Conservation (phyloP, 257 asterid genomes). For the Leptodermis oblonga region DNA sequence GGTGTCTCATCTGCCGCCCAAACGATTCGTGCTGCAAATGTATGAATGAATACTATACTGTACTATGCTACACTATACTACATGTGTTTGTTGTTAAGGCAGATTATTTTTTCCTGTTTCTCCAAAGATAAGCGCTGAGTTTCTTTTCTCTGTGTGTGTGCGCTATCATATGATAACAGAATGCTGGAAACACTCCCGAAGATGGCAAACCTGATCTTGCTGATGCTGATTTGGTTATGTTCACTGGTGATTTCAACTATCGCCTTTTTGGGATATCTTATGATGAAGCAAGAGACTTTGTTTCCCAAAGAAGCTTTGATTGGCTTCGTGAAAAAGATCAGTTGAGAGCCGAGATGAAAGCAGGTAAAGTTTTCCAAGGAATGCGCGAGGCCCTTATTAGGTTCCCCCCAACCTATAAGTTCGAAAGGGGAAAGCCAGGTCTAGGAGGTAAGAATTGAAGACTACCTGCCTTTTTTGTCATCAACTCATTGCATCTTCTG, state of each 20-base stretch:
- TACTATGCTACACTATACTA: too few species aligned
- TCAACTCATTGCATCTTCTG: neutral
- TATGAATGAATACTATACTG: constrained; percentile 28
- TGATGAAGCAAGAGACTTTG: constrained; percentile 95
- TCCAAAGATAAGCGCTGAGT: neutral
- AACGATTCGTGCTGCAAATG: constrained; percentile 66
- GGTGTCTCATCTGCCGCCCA: constrained; percentile 91
- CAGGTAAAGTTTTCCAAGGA: constrained; percentile 92
- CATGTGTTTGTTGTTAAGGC: neutral
- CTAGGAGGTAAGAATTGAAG: constrained; percentile 66
- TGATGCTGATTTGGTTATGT: constrained; percentile 85
- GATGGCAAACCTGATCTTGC: constrained; percentile 86
- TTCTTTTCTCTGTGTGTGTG: neutral
- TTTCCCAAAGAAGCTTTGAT: constrained; percentile 96
- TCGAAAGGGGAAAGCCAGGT: constrained; percentile 87
- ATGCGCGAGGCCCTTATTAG: constrained; percentile 90
- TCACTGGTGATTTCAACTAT: constrained; percentile 86
- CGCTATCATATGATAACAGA: too few species aligned
- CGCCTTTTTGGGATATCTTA: constrained; percentile 95
- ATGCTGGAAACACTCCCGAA: constrained; percentile 40
- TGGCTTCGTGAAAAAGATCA: constrained; percentile 99
- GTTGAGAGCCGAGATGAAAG: constrained; percentile 85
- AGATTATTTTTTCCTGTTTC: neutral
- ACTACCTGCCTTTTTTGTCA: neutral
- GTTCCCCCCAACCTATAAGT: constrained; percentile 97